phyloP scores from a whole-genome alignment of 495 filamentous ascomycete genomes.

The Talaromyces wortmannii region DNA sequence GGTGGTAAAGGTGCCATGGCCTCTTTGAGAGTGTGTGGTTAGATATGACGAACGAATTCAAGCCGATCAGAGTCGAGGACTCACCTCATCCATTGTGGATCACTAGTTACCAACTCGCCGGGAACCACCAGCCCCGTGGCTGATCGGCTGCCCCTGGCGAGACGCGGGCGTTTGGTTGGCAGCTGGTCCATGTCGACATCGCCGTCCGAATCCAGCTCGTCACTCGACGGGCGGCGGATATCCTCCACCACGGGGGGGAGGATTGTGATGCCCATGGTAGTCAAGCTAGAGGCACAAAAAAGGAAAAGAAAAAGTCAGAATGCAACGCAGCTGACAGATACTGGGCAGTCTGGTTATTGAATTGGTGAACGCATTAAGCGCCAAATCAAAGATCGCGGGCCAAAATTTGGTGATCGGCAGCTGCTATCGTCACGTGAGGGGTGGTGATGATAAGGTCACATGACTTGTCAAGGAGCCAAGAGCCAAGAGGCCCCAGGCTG shows the following conservation, averaged over 20 bases:
- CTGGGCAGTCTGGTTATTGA: too few relatives aligned
- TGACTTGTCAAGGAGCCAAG: neutral
- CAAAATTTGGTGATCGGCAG: too few relatives aligned
- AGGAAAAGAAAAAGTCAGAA: neutral
- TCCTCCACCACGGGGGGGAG: constrained; percentile 51
- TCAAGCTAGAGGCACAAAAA: neutral
- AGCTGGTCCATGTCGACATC: constrained; percentile 48
- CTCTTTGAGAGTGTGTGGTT: constrained; percentile 35
- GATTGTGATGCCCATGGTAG: constrained; percentile 75
- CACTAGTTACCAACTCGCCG: constrained; percentile 78
- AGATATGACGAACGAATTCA: constrained; percentile 4
- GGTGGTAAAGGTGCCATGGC: constrained; percentile 73
- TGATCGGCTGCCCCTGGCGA: neutral
- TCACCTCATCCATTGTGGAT: constrained; percentile 95
- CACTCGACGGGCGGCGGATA: constrained; percentile 12
- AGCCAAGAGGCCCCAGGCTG: too few relatives aligned
- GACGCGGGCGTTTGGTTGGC: constrained; percentile 7
- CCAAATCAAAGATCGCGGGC: too few relatives aligned
- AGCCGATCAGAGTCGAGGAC: constrained; percentile 14
- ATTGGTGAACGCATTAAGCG: too few relatives aligned
- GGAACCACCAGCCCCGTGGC: constrained; percentile 55
- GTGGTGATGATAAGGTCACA: neutral
- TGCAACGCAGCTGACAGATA: neutral
- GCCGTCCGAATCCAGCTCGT: constrained; percentile 44
- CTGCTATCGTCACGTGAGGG: neutral